A percentile compares a stretch with the other conserved stretches of the same genome.
Conservation (phyloP, 2,329 filamentous ascomycete genomes). For the Hymenoscyphus repandus region DNA sequence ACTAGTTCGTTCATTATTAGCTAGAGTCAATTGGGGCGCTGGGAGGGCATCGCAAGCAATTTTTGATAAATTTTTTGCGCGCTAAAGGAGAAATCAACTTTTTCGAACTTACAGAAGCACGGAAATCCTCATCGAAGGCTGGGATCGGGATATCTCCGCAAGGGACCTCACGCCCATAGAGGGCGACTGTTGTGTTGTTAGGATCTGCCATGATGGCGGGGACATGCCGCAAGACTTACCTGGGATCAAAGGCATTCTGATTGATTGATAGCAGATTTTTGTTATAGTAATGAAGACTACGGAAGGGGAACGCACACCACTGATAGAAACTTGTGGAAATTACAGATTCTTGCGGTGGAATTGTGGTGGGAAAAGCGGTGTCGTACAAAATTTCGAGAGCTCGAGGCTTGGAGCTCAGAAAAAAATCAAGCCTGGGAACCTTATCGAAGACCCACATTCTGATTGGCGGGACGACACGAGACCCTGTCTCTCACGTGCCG, state of each 20-base stretch:
- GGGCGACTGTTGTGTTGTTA: constrained; percentile 54
- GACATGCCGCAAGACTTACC: constrained; percentile 19
- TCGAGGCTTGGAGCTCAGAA: neutral
- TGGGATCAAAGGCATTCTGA: constrained; percentile 52
- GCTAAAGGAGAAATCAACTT: neutral
- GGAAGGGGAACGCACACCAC: neutral
- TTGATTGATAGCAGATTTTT: neutral
- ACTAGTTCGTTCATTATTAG: constrained; percentile 46
- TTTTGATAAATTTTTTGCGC: neutral
- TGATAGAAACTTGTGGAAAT: neutral
- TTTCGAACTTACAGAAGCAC: constrained; percentile 67
- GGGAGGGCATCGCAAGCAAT: neutral
- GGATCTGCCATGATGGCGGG: constrained; percentile 7
- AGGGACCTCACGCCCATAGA: constrained; percentile 91
- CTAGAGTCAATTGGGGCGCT: neutral
- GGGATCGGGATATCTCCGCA: constrained; percentile 78
- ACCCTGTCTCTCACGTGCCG: neutral
- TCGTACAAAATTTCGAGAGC: neutral
- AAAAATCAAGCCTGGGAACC: neutral
- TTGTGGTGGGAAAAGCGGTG: constrained; percentile 4
- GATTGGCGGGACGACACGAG: neutral
- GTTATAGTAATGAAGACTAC: neutral
- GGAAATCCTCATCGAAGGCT: constrained; percentile 65
- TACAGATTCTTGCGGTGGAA: neutral
- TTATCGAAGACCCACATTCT: neutral